Evolutionary conservation across 1,139 yeast species (phyloP).

Genomic region (Keqinozyma sinolaborantium): DNA sequence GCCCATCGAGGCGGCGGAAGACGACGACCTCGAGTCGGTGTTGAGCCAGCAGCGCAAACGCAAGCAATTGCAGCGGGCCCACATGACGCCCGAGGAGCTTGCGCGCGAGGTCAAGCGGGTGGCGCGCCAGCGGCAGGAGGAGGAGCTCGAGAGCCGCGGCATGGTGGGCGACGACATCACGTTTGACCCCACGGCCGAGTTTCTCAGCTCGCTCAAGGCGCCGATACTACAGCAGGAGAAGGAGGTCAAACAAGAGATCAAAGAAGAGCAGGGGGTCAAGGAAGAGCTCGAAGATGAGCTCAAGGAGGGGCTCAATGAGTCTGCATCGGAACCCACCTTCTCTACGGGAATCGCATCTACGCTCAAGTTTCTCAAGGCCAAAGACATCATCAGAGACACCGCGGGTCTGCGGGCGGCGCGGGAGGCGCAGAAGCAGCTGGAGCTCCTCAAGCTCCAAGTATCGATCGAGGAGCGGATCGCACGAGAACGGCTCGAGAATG

Average conservation of each 20-base stretch:
- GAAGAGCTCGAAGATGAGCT: neutral
- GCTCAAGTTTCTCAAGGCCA: constrained; percentile 47
- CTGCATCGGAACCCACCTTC: constrained; percentile 25
- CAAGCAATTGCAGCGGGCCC: constrained; percentile 27
- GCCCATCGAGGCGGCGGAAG: constrained; percentile 35
- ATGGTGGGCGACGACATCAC: constrained; percentile 25
- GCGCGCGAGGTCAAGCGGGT: constrained; percentile 42
- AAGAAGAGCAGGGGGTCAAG: constrained; percentile 3
- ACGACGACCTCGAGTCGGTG: constrained; percentile 43
- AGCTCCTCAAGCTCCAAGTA: constrained; percentile 28
- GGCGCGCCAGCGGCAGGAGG: constrained; percentile 25
- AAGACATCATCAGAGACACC: constrained; percentile 28
- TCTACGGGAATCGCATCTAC: constrained; percentile 57
- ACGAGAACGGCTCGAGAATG: constrained; percentile 35
- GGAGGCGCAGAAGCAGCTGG: constrained; percentile 28
- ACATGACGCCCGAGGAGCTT: constrained; percentile 42
- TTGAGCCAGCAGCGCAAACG: constrained; percentile 38
- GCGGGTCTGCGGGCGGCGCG: constrained; percentile 17
- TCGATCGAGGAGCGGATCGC: constrained; percentile 37
- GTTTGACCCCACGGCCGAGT: constrained; percentile 58
- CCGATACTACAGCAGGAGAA: constrained; percentile 4
- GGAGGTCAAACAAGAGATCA: constrained; percentile 2
- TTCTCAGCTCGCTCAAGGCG: constrained; percentile 37
- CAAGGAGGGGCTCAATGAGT: constrained; percentile 7
- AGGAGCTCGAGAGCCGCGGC: constrained; percentile 16